Evolutionary conservation across 495 filamentous ascomycete genomes (phyloP).

Genomic region (Penicillium subrubescens): DNA sequence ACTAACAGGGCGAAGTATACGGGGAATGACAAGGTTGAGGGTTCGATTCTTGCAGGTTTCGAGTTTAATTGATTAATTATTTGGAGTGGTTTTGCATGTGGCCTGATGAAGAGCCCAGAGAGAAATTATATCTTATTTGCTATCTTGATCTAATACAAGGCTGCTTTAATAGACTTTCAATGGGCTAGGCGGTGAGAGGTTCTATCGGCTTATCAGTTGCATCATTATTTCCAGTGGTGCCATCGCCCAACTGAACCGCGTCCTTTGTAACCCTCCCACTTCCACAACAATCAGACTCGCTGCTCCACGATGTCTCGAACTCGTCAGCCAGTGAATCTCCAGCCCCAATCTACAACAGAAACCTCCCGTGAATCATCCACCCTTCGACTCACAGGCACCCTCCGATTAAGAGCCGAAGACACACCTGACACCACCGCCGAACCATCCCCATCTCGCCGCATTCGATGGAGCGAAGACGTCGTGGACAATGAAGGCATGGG

Average conservation of each 20-base stretch:
- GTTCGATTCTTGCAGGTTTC: no score
- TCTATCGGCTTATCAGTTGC: slow-evolving; percentile 9
- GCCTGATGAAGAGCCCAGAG: no score
- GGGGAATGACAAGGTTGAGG: no score
- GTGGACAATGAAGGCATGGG: slow-evolving; percentile 96
- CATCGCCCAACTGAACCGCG: background rate
- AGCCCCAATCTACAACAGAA: slow-evolving; percentile 22
- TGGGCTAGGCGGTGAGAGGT: slow-evolving; percentile 16
- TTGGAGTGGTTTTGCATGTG: no score
- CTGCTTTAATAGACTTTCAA: no score
- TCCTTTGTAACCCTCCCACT: background rate
- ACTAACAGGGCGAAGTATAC: no score
- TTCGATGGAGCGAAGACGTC: slow-evolving; percentile 91
- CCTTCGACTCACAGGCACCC: slow-evolving; percentile 27
- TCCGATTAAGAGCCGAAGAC: slow-evolving; percentile 43
- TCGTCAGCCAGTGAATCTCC: slow-evolving; percentile 26
- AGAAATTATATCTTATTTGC: no score
- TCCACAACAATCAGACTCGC: background rate
- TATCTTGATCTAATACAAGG: no score
- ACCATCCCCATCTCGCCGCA: slow-evolving; percentile 46
- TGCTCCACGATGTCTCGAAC: slow-evolving; percentile 33
- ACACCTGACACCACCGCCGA: slow-evolving; percentile 14
- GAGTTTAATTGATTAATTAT: no score
- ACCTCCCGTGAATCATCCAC: slow-evolving; percentile 19
- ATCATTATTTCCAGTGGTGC: slow-evolving; percentile 7